Evolutionary conservation across 345 rosid genomes (phyloP).

Genomic region (Stellera chamaejasme): DNA sequence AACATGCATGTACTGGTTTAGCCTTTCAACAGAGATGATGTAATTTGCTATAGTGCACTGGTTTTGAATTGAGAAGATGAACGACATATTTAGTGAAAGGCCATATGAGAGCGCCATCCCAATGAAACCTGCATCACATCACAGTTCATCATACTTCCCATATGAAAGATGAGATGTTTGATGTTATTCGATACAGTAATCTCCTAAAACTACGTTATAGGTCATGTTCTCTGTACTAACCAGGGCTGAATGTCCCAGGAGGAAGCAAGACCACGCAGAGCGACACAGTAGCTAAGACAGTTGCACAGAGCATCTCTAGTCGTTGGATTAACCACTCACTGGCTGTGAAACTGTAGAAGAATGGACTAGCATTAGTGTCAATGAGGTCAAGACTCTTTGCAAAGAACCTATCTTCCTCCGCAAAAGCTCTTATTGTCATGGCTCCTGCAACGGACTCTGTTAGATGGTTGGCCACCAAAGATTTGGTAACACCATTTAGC

Average conservation of each 20-base stretch:
- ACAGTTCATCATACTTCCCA: background rate
- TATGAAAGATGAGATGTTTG: background rate
- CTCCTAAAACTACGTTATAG: background rate
- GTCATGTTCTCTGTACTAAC: slow-evolving; percentile 25
- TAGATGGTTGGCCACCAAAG: slow-evolving; percentile 83
- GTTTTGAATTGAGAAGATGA: slow-evolving; percentile 77
- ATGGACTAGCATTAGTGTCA: slow-evolving; percentile 85
- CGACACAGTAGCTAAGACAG: slow-evolving; percentile 71
- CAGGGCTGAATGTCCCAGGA: slow-evolving; percentile 80
- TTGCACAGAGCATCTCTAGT: slow-evolving; percentile 67
- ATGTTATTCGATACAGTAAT: background rate
- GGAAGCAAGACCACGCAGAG: slow-evolving; percentile 96
- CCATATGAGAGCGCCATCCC: slow-evolving; percentile 99
- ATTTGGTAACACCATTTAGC: slow-evolving; percentile 85
- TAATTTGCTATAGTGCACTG: slow-evolving; percentile 80
- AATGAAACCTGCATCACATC: slow-evolving; percentile 58
- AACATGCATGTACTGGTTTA: slow-evolving; percentile 78
- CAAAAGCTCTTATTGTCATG: slow-evolving; percentile 78
- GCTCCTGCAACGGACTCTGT: slow-evolving; percentile 94
- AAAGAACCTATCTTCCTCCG: slow-evolving; percentile 82
- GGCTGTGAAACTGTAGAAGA: slow-evolving; percentile 82
- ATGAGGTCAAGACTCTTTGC: slow-evolving; percentile 58
- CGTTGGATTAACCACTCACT: slow-evolving; percentile 92
- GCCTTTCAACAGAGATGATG: slow-evolving; percentile 91
- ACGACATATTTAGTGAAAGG: slow-evolving; percentile 68